A percentile compares a stretch with the other conserved stretches of the same genome.
phyloP scores from a whole-genome alignment of 208 protist species.

The Trypanosoma mega region DNA sequence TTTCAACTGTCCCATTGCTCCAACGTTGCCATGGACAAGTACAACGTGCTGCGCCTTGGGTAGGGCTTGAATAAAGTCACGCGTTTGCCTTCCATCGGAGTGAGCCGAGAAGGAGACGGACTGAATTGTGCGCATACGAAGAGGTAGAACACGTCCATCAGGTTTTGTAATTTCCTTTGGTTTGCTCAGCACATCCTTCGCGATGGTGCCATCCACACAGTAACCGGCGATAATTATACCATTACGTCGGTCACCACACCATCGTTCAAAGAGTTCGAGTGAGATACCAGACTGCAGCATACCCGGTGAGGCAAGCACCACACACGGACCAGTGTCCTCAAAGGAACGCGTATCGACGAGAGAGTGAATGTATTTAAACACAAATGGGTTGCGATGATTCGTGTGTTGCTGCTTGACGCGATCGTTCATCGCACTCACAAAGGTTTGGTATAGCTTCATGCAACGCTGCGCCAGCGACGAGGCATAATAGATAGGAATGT shows the following conservation, averaged over 20 bases:
- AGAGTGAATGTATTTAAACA: conserved; percentile 97
- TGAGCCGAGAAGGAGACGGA: conserved; percentile 98
- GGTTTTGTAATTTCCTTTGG: conserved; percentile 89
- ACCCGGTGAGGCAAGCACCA: conserved; percentile 95
- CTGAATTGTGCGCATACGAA: conserved; percentile 91
- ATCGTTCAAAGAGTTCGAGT: conserved; percentile 98
- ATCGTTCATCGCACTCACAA: conserved; percentile 98
- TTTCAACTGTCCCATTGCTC: conserved; percentile 94
- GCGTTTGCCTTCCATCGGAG: conserved; percentile 94
- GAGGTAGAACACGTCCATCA: conserved; percentile 86
- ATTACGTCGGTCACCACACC: conserved; percentile 96
- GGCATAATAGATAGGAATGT: conserved; percentile 99
- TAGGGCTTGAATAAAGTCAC: conserved; percentile 86
- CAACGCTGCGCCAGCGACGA: conserved; percentile 97
- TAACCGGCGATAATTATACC: conserved; percentile 98
- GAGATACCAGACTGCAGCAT: conserved; percentile 98
- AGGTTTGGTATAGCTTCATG: conserved; percentile 98
- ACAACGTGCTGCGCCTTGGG: conserved; percentile 86
- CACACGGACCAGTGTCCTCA: conserved; percentile 93
- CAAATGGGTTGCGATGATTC: conserved; percentile 95
- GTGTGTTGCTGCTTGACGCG: conserved; percentile 91
- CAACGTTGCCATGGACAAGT: conserved; percentile 95
- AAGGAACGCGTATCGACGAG: conserved; percentile 91
- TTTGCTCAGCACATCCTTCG: conserved; percentile 88
- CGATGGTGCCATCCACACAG: conserved; percentile 97